These are phyloP conservation scores for Lenwebbia sp. DNA, from an alignment of 345 rosid species.

Conservation along the genomic window DNA sequence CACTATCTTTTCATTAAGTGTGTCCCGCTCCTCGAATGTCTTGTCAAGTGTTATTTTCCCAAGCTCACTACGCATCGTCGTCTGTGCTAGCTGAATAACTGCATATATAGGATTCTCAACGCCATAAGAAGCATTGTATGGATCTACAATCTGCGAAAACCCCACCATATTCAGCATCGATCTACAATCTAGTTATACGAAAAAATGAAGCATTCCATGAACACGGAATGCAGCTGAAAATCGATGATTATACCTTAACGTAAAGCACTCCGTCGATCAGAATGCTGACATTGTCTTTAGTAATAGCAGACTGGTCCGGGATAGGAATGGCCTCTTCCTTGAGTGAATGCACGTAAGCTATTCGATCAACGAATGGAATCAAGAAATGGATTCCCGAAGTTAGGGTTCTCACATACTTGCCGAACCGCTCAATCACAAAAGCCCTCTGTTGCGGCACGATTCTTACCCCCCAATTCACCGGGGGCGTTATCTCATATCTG, in stretches of 20 bases:
- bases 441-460: conserved; percentile 91
- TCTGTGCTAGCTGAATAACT: conserved; percentile 86
- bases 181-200: neutral
- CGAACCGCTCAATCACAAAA: conserved; percentile 79
- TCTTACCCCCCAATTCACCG: conserved; percentile 81
- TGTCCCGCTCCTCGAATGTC: conserved; percentile 93
- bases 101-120: conserved; percentile 93
- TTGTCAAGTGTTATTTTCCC: conserved; percentile 96
- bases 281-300: conserved; percentile 94
- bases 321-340: conserved; percentile 96
- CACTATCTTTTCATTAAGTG: conserved; percentile 89
- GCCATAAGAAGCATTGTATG: conserved; percentile 80
- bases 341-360: conserved; percentile 90
- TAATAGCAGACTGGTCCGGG: conserved; percentile 84
- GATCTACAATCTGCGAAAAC: conserved; percentile 71
- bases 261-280: conserved; percentile 84
- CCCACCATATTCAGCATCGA: neutral
- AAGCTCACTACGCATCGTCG: conserved; percentile 95
- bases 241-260: conserved; percentile 45
- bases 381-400: conserved; percentile 81
- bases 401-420: conserved; percentile 70
- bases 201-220: neutral
- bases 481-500: conserved; percentile 67
- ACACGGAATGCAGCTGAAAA: neutral
- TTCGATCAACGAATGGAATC: conserved; percentile 78